phyloP scores from a whole-genome alignment of 495 filamentous ascomycete genomes.

The Penicillium turbatum region DNA sequence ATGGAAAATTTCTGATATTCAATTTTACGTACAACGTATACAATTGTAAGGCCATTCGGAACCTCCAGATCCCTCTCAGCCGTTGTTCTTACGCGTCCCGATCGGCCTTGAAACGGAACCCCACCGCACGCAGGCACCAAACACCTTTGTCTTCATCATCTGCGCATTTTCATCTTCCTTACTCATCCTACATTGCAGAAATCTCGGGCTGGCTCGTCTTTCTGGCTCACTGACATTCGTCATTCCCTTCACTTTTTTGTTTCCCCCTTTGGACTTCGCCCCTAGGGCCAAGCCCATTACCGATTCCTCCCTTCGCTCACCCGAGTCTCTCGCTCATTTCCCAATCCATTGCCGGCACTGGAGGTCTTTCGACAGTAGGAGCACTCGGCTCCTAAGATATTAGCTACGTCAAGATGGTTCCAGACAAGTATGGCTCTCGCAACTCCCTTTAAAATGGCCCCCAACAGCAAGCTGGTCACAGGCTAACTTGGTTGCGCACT shows the following conservation, averaged over 20 bases:
- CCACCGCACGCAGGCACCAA: constrained; percentile 32
- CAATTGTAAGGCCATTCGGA: neutral
- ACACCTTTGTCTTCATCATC: constrained; percentile 13
- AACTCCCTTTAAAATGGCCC: neutral
- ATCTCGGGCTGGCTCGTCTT: constrained; percentile 28
- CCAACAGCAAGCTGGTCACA: constrained; percentile 11
- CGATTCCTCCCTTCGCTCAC: constrained; percentile 14
- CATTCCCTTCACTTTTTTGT: constrained; percentile 2
- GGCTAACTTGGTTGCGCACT: constrained; percentile 35
- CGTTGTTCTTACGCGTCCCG: constrained; percentile 28
- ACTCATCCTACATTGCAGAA: constrained; percentile 19
- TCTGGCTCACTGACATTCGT: constrained; percentile 9
- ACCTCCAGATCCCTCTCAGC: neutral
- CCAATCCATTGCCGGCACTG: constrained; percentile 32
- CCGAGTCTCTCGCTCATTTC: constrained; percentile 19
- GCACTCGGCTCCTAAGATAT: constrained; percentile 40
- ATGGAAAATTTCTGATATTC: neutral
- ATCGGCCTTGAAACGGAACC: constrained; percentile 33
- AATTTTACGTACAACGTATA: too few relatives aligned
- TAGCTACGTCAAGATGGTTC: constrained; percentile 57
- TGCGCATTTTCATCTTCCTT: constrained; percentile 8
- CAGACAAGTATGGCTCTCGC: constrained; percentile 69
- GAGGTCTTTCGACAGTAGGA: constrained; percentile 36
- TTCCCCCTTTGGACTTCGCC: neutral
- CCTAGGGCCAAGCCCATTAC: neutral